Base-by-base conservation (phyloP, 352 stramenopile genomes). In the Globisporangium orthogonon region DNA sequence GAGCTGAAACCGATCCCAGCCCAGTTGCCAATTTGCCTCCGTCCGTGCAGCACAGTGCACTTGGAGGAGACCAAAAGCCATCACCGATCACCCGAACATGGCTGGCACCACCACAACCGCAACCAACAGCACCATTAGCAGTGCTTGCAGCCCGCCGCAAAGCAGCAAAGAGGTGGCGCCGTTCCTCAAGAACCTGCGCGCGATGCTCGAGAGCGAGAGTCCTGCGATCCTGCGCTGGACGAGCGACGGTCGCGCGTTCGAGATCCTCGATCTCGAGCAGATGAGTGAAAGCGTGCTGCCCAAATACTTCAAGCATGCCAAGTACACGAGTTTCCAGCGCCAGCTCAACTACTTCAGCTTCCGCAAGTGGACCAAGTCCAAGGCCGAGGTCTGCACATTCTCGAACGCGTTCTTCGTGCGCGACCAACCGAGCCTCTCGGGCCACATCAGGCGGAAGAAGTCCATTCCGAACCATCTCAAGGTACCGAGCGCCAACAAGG, bases 341-440 rank as follows among this genome's bases (percentile, higher is more conserved):
- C 87, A 97, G 63, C 74, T 97, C 54, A 96, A 94, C 68, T 97
- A 97, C 63, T 97, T 97, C 61, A 78, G 77, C 55, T 97, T 97
- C 68, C 71, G 79, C 64, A 90, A 91, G 61, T 88, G 78, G 78
- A 88, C 78, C 66, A 88, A 88, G 63, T 85, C 73, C 50, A 71
- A 71, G 23, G 66, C 77, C 23, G 53, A 73, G 85, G 74, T 88
- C 7, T 93, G 80, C 74, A 90, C 83, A 13, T 93, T 90, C 62
- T 86, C 70, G 31, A 92, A 90, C 65, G 59, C 67, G 23, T 84
- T 76, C 60, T 89, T 87, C 53, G 61, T 74, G 55, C 73, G 79
- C 17, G 77, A 87, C 62, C 56, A 85, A 33, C 77, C 79, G 7
- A 71, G 76, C 17, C 65, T 87, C 18, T 78, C 70, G 5, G 82